Percentiles rank a stretch among this genome's conserved stretches.
Conservation (phyloP, 257 asterid genomes). For the Mitragyna speciosa region DNA sequence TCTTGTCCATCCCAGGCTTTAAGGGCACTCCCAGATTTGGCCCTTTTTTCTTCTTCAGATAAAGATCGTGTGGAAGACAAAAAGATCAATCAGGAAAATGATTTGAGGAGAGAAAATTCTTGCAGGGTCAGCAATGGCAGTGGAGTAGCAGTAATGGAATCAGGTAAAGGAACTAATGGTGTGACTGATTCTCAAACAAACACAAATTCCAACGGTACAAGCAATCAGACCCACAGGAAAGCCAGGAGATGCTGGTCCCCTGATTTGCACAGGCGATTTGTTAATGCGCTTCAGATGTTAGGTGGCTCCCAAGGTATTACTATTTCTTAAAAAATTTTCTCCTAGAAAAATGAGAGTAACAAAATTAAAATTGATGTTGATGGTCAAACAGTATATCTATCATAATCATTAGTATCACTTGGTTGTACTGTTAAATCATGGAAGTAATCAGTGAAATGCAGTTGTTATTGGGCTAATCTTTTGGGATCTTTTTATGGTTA, state of each 20-base stretch:
- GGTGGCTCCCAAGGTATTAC: conserved; percentile 96
- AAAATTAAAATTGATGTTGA: background rate
- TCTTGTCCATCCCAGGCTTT: conserved; percentile 23
- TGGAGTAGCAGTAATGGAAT: conserved; percentile 31
- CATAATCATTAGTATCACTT: conserved; percentile 2
- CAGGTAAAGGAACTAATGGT: conserved; percentile 19
- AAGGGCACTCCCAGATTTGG: conserved; percentile 54
- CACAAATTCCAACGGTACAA: conserved; percentile 19
- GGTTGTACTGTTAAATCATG: background rate
- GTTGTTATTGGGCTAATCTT: conserved; percentile 10
- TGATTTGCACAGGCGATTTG: conserved; percentile 87
- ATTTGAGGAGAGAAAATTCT: conserved; percentile 32
- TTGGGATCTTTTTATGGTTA: conserved; percentile 4
- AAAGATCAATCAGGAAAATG: conserved; percentile 34
- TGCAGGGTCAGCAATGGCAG: conserved; percentile 28
- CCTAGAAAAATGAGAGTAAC: background rate
- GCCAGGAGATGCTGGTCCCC: conserved; percentile 99
- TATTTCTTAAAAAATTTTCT: background rate
- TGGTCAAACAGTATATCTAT: conserved; percentile 5
- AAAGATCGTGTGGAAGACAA: conserved; percentile 48
- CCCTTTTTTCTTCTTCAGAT: conserved; percentile 62
- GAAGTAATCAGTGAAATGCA: background rate
- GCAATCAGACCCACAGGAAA: conserved; percentile 65
- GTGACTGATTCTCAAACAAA: conserved; percentile 28
- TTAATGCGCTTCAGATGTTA: conserved; percentile 92